Evolutionary conservation across 805 yeast species (phyloP).

Genomic region (Hermanozyma aechmeae): DNA sequence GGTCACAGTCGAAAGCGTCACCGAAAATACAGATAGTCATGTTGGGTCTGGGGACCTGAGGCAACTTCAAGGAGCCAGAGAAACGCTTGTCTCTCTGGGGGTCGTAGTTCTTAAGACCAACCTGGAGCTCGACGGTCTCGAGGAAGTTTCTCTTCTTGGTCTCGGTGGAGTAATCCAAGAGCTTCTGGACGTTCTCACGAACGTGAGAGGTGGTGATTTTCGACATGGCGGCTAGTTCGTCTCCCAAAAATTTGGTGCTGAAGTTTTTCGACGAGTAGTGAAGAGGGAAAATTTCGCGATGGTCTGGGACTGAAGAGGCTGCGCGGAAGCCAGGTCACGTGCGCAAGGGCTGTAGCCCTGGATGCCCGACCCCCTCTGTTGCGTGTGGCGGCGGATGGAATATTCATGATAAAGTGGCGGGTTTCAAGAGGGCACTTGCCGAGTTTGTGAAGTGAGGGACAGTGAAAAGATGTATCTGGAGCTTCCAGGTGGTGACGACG

Average conservation of each 20-base stretch:
- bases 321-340: too few relatives aligned
- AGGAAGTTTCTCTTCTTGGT: slow-evolving; percentile 99
- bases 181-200: slow-evolving; percentile 92
- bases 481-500: too few relatives aligned
- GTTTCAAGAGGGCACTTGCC: too few relatives aligned
- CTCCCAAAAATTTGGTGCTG: slow-evolving; percentile 61
- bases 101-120: slow-evolving; percentile 99
- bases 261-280: slow-evolving; percentile 46
- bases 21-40: slow-evolving; percentile 99
- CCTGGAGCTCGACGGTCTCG: slow-evolving; percentile 99
- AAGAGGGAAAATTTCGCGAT: slow-evolving; percentile 2
- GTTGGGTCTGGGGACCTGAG: slow-evolving; percentile 99
- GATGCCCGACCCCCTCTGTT: too few relatives aligned
- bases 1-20: slow-evolving; percentile 99
- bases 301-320: too few relatives aligned
- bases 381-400: too few relatives aligned
- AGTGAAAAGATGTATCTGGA: too few relatives aligned
- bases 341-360: slow-evolving; percentile 8
- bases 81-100: slow-evolving; percentile 99
- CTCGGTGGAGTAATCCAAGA: slow-evolving; percentile 82
- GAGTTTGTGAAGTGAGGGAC: too few relatives aligned
- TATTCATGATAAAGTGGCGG: too few relatives aligned
- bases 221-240: slow-evolving; percentile 59
- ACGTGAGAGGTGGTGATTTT: slow-evolving; percentile 88
- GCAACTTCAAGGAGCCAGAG: slow-evolving; percentile 98